Base-by-base conservation (phyloP, 2,329 filamentous ascomycete species). In the Aspergillus sp. region DNA sequence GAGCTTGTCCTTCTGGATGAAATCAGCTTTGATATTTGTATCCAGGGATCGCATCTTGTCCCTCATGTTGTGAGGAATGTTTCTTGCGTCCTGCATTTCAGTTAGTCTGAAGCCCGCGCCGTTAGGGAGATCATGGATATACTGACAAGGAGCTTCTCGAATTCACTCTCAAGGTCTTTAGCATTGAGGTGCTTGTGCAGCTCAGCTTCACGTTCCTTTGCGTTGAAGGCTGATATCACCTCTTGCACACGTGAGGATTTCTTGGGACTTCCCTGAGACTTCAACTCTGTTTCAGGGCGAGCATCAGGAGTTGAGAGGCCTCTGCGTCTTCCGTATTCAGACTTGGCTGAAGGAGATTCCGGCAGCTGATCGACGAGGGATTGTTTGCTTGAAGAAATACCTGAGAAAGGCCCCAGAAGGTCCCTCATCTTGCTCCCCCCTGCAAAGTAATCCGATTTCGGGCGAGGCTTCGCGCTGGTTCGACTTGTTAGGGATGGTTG, bases 41-140 rank as follows among this genome's bases (percentile, higher is more conserved):
- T 90, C 91, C 59, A 99, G 80, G 56, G 88, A 93, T 46, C 93
- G 86, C 92, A 99, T 97, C 77, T 96, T 96, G 74, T 93, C 91
- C 55, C 93, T 84, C 81, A 96, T 92, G 63, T 96, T 90, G 69
- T 96, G 90, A 3, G 93, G 93, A 55, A 98, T 96, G 68, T 98
- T 96, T 62, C 93, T 85, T 17, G 93, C 87, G 71, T 96, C 91
- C 74, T 96, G 73, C 12, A 17, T 15, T n/a, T 2, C 12, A 12
- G 50, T 65, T 58, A 64, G 61, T 33, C 5, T 44, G 14, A 48
- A 27, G 12, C 6, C n/a, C 17, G n/a, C 6, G 31, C 19, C 6
- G 1, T 33, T 19, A 9, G 21, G 7, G 11, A 12, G 8, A 23
- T 31, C 27, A 31, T 31, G 27, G 44, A 55, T 55, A 27, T 77